Conservation (phyloP, 768 basidiomycete species). For the Cystobasidium onofrii region DNA sequence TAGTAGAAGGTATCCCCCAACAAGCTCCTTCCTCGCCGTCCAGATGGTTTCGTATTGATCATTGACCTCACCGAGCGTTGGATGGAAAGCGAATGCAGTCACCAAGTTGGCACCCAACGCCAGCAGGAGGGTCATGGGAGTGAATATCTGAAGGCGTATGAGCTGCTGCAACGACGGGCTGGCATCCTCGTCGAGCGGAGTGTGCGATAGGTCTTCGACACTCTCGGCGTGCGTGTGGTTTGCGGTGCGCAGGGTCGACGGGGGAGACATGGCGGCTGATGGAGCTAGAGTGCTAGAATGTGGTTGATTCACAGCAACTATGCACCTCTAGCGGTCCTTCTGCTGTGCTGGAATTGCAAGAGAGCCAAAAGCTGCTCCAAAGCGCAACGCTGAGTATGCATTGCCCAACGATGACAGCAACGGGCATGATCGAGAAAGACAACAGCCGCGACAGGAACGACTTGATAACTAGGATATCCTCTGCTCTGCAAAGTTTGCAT, state of each 20-base stretch:
- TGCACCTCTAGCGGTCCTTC: not conserved
- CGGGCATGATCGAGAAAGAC: not conserved
- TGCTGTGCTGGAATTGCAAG: not conserved
- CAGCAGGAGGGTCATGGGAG: constrained; percentile 72
- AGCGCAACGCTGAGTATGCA: not conserved
- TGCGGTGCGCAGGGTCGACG: constrained; percentile 16
- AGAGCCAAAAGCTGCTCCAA: not conserved
- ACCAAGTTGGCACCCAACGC: constrained; percentile 65
- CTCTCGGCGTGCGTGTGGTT: not conserved
- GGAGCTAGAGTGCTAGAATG: not conserved
- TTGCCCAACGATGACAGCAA: constrained; percentile 4
- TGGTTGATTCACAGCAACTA: not conserved
- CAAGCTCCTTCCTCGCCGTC: constrained; percentile 53
- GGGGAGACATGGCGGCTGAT: not conserved
- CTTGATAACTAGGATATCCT: no score
- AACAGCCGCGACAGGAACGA: not conserved
- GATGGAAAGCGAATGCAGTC: constrained; percentile 61
- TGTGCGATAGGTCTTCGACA: constrained; percentile 9
- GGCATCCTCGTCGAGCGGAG: constrained; percentile 16
- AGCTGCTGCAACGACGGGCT: constrained; percentile 35
- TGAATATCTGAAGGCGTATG: constrained; percentile 70
- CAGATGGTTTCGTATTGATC: constrained; percentile 58
- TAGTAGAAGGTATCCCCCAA: constrained; percentile 42
- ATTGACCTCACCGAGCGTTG: constrained; percentile 53
- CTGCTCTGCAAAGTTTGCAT: no score